These are phyloP conservation scores for Cicer yamashitae DNA, from an alignment of 306 rosid species.

Conservation along the genomic window DNA sequence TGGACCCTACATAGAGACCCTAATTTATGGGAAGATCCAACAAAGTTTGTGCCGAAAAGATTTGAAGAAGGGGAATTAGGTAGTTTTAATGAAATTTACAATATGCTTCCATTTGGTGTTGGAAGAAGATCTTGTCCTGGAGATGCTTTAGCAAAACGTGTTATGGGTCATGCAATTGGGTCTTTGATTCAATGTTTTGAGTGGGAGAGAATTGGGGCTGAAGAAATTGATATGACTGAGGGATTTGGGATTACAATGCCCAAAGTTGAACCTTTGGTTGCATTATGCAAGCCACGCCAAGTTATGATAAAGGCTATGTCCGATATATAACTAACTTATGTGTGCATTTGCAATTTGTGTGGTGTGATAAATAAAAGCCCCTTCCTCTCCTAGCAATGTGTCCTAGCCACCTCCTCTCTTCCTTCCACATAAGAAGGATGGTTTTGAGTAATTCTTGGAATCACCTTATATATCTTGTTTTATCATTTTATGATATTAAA, in stretches of 20 bases:
- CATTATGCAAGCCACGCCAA: constrained; percentile 44
- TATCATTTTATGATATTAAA: too few species aligned
- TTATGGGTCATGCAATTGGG: constrained; percentile 41
- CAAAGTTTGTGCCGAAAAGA: constrained; percentile 54
- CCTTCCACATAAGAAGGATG: too few species aligned
- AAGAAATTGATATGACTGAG: constrained; percentile 50
- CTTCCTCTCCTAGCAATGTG: too few species aligned
- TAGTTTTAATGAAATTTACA: background rate
- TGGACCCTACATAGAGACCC: constrained; percentile 60
- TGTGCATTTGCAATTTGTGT: background rate
- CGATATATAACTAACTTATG: background rate
- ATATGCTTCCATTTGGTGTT: constrained; percentile 55
- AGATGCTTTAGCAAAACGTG: constrained; percentile 40
- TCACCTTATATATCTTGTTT: too few species aligned
- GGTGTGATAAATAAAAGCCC: background rate
- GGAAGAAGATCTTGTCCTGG: constrained; percentile 66
- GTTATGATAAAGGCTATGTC: constrained; percentile 26
- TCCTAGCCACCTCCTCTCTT: too few species aligned
- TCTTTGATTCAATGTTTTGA: constrained; percentile 48
- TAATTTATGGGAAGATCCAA: constrained; percentile 45
- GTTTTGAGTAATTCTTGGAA: too few species aligned
- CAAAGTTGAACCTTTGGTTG: constrained; percentile 44
- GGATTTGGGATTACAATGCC: constrained; percentile 35
- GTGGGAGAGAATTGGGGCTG: constrained; percentile 38
- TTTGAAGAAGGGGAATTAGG: constrained; percentile 30